Evolutionary conservation across 192 early-diverging fungal species (phyloP).

Genomic region (Coemansia sp.): DNA sequence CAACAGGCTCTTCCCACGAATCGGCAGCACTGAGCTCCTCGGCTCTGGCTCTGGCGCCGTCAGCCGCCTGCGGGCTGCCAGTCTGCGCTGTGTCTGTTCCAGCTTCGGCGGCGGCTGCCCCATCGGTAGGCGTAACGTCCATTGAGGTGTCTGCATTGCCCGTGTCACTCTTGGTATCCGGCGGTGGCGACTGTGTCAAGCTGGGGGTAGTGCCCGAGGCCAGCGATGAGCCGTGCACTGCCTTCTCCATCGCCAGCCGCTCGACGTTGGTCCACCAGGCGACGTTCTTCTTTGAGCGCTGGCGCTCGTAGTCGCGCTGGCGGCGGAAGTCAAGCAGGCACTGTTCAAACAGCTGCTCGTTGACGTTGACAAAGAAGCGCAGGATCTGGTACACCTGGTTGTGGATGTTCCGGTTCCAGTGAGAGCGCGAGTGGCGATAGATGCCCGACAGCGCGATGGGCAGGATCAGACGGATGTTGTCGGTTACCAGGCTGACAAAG

Average conservation of each 20-base stretch:
- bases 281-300: constrained; percentile 74
- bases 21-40: neutral
- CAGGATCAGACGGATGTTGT: constrained; percentile 86
- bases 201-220: neutral
- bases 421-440: constrained; percentile 90
- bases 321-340: constrained; percentile 92
- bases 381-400: constrained; percentile 95
- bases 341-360: constrained; percentile 93
- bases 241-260: constrained; percentile 29
- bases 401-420: constrained; percentile 99
- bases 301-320: constrained; percentile 79
- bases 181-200: neutral
- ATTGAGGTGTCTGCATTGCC: neutral
- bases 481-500: constrained; percentile 91
- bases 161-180: neutral
- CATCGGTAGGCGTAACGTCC: neutral
- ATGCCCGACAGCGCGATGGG: constrained; percentile 95
- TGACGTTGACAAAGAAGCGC: constrained; percentile 96
- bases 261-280: constrained; percentile 80
- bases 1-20: constrained; percentile 5
- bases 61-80: neutral
- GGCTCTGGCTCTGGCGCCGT: neutral
- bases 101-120: too few species aligned
- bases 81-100: neutral
- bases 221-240: neutral